Conservation (phyloP, 805 yeast species). For the Lachancea sp. region DNA sequence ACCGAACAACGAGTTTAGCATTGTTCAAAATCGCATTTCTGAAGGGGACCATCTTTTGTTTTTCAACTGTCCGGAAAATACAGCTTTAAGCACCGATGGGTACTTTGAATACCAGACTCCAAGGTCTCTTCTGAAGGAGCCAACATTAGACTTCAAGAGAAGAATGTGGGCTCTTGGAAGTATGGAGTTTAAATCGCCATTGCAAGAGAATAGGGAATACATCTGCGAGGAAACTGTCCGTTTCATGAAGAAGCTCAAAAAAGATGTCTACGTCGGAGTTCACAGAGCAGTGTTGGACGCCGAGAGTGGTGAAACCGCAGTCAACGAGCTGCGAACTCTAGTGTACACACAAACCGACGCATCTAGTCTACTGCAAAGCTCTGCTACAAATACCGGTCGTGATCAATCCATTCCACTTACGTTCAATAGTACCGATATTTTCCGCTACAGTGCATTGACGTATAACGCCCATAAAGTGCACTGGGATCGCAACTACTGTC, state of each 20-base stretch:
- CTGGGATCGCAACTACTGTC: constrained; percentile 53
- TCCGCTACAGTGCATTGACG: constrained; percentile 66
- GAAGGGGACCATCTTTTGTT: constrained; percentile 46
- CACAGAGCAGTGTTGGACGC: constrained; percentile 39
- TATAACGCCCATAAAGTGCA: constrained; percentile 84
- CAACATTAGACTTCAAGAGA: constrained; percentile 36
- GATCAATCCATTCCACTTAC: constrained; percentile 21
- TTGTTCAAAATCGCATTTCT: background rate
- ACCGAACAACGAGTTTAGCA: background rate
- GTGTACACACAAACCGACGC: constrained; percentile 47
- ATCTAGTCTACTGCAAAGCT: background rate
- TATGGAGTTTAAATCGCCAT: constrained; percentile 37
- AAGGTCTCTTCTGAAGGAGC: constrained; percentile 14
- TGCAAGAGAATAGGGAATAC: constrained; percentile 35
- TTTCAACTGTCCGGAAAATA: constrained; percentile 49
- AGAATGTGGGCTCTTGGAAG: constrained; percentile 80
- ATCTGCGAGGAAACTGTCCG: constrained; percentile 49
- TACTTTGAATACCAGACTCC: constrained; percentile 79
- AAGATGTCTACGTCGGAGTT: constrained; percentile 48
- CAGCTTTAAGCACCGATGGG: constrained; percentile 59
- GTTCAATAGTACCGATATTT: constrained; percentile 38
- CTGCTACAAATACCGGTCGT: too few relatives aligned
- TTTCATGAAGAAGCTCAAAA: constrained; percentile 33
- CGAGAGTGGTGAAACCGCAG: constrained; percentile 21
- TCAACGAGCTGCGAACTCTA: constrained; percentile 52